Base-by-base conservation (phyloP, 768 basidiomycete species). In the Tephrocybe rancida region DNA sequence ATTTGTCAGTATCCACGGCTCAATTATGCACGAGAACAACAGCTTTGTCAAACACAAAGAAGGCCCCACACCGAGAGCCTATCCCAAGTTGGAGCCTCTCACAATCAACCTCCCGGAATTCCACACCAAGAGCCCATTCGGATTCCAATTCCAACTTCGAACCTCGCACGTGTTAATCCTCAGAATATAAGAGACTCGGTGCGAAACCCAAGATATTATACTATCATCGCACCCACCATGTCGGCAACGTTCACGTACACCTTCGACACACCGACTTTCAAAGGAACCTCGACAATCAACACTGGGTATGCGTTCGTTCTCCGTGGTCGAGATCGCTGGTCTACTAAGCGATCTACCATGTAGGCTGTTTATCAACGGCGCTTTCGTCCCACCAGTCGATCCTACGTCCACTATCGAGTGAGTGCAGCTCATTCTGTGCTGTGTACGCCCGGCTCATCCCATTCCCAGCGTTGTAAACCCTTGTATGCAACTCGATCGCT, bases 281-380 rank as follows among this genome's bases (percentile, higher is more conserved):
- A 30, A 30, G 66, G 62, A 5, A 44, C 38, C 8, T 32, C 54
- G 3, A 64, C 59, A 1, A 34, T 65, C 25, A 54, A 64, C 30
- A 65, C 66, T 42, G 64, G 64, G 62, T 61, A 52, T 14, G 57
- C 29, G n/a, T n/a, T n/a, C n/a, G n/a, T n/a, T 51, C 0, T 41
- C 16, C 13, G 0, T 8, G 37, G 3, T 41, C 42, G 26, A 6
- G 19, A n/a, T 26, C 18, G 10, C 26, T 32, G 21, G 26, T 29
- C 16, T 11, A 18, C 44, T 30, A 3, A 10, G 8, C 26, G 24
- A 30, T 5, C 13, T 5, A 5, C 5, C 21, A n/a, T n/a, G 11
- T 3, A 87, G 89, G 26, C 62, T 91, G 50, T 92, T 85, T 74
- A 89, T 93, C 65, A 75, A 82, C 62, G 85, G 85, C 58, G 64